Evolutionary conservation across 139 green algal species (phyloP).

Genomic region (Coelastrella sp.): DNA sequence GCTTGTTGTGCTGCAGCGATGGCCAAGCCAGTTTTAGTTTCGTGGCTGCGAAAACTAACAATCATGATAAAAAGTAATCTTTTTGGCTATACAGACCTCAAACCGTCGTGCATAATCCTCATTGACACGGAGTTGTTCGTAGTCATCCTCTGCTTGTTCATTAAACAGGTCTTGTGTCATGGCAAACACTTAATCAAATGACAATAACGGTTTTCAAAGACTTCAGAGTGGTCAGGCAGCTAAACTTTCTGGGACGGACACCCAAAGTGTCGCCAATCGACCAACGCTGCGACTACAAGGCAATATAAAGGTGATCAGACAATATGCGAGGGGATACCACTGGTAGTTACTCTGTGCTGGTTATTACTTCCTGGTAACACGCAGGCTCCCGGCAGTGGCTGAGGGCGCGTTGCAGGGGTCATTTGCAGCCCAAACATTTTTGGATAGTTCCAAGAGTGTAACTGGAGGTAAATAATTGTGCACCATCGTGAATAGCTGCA

Average conservation of each 20-base stretch:
- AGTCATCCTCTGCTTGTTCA: constrained; percentile 31
- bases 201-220: no score
- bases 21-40: neutral
- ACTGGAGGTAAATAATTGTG: no score
- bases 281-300: no score
- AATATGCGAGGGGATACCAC: no score
- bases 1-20: constrained; percentile 83
- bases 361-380: no score
- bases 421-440: neutral
- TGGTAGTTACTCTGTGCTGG: no score
- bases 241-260: no score
- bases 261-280: no score
- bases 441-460: neutral
- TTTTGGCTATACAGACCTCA: constrained; percentile 62
- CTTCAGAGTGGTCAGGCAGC: no score
- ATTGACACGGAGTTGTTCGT: constrained; percentile 70
- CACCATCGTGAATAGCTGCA: no score
- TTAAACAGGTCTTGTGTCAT: neutral
- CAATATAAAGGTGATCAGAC: no score
- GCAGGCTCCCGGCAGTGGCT: no score
- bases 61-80: neutral
- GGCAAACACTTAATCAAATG: neutral
- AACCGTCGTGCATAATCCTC: constrained; percentile 78
- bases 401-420: neutral
- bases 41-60: neutral